Conservation (phyloP, 2,329 filamentous ascomycete species). For the Fusarium papillatum region DNA sequence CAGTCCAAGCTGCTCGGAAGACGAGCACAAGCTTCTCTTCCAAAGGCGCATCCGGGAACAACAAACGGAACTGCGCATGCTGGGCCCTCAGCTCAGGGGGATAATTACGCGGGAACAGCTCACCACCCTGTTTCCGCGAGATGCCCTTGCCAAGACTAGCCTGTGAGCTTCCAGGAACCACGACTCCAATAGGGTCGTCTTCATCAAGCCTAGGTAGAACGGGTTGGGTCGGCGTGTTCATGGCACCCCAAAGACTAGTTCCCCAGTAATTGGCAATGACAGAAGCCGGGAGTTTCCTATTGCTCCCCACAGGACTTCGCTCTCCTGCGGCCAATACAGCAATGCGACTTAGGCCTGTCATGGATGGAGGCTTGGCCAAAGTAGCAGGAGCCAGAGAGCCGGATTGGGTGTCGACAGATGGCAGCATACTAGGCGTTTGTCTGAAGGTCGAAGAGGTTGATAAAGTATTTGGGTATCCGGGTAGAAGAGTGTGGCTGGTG, state of each 20-base stretch:
- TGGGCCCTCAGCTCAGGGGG: conserved; percentile 87
- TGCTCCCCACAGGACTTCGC: conserved; percentile 74
- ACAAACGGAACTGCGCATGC: conserved; percentile 91
- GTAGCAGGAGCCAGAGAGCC: conserved; percentile 86
- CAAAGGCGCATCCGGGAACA: conserved; percentile 85
- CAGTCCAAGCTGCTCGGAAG: conserved; percentile 89
- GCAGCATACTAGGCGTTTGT: conserved; percentile 46
- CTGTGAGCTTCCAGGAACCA: conserved; percentile 49
- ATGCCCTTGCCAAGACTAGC: conserved; percentile 46
- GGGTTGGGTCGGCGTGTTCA: conserved; percentile 46
- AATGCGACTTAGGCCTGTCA: conserved; percentile 88
- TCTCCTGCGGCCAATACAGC: conserved; percentile 88
- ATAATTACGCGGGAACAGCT: conserved; percentile 81
- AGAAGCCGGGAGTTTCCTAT: conserved; percentile 83
- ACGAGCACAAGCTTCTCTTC: conserved; percentile 91
- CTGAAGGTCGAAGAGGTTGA: conserved; percentile 47
- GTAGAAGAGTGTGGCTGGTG: conserved; percentile 84
- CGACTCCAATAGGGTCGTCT: conserved; percentile 57
- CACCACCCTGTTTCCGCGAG: conserved; percentile 53
- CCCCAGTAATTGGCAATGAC: conserved; percentile 97
- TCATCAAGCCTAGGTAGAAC: conserved; percentile 50
- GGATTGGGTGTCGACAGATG: conserved; percentile 60
- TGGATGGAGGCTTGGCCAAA: conserved; percentile 84
- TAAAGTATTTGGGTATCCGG: conserved; percentile 62
- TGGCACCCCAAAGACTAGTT: conserved; percentile 78